Base-by-base conservation (phyloP, 2,329 filamentous ascomycete genomes). In the Colletotrichum phormii region DNA sequence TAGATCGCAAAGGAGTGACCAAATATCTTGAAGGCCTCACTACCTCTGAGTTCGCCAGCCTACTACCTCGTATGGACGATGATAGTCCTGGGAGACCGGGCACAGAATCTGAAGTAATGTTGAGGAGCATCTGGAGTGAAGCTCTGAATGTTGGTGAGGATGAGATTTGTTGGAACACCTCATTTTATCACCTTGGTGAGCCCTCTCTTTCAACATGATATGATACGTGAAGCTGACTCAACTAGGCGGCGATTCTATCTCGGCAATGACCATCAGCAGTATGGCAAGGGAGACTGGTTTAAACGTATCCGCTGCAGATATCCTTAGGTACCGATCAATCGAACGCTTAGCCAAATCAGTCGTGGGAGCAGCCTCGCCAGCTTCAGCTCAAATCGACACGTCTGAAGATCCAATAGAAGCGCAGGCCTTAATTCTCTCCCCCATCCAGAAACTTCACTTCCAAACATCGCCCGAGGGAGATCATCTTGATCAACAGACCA, bases 1-100 rank as follows among this genome's bases (percentile, higher is more conserved):
- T 81, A 0, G 85, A 88, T 69, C 81, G 86, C 33, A 87, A 86
- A 77, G 82, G 79, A 31, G 79, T 87, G 9, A 11, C 54, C 3
- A 33, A 35, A 0, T 72, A 64, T 18, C 58, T 72, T 1, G 65
- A 72, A n/a, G 11, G 18, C 8, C n/a, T 72, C 9, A 59, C 65
- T 2, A n/a, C 57, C 2, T 59, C 60, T 0, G 26, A 72, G 5
- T 69, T 63, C 1, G 13, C 64, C 11, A 37, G 33, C 2, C 26
- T 72, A 0, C 1, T 68, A 1, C n/a, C 65, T 1, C 65, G 11
- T 0, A 59, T 69, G 59, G 58, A 72, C 22, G 59, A 54, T 1
- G 7, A 59, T 4, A 33, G 24, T 6, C 5, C 9, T 13, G 59
- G 46, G 0, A n/a, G 65, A 3, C 12, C n/a, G 3, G 64, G 64